A percentile compares a stretch with the other conserved stretches of the same genome.
Evolutionary conservation across 1,139 yeast species (phyloP).

Genomic region (Arxiozyma slooffiae): DNA sequence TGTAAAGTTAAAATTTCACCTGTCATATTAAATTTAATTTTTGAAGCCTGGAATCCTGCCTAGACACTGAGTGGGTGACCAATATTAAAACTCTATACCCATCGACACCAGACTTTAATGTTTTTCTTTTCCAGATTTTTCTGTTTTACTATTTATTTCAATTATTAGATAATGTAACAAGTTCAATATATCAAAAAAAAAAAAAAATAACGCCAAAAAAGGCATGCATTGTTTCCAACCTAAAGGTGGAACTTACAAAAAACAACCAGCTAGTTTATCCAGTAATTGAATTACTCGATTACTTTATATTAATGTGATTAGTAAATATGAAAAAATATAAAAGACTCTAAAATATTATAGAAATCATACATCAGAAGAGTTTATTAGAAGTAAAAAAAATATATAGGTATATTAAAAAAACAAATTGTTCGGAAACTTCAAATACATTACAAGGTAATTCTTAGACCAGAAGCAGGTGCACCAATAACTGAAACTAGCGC

Average conservation of each 20-base stretch:
- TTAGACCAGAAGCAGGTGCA: constrained; percentile 90
- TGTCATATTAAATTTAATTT: constrained; percentile 17
- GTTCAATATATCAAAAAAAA: not conserved
- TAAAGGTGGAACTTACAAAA: not conserved
- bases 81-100: not conserved
- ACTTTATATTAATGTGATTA: not conserved
- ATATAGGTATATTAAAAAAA: not conserved
- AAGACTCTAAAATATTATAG: not conserved
- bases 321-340: no score
- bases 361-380: not conserved
- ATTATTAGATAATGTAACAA: no score
- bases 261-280: not conserved
- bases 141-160: no score
- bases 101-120: not conserved
- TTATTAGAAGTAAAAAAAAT: not conserved
- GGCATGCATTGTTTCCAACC: not conserved
- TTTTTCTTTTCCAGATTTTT: not conserved
- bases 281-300: not conserved
- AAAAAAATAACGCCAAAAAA: no score
- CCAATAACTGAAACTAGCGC: constrained; percentile 76
- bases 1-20: constrained; percentile 58
- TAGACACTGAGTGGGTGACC: not conserved
- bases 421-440: not conserved
- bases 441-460: constrained; percentile 29
- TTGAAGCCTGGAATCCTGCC: not conserved